Conservation (phyloP, 2,329 filamentous ascomycete genomes). For the Sphaerulina musiva region DNA sequence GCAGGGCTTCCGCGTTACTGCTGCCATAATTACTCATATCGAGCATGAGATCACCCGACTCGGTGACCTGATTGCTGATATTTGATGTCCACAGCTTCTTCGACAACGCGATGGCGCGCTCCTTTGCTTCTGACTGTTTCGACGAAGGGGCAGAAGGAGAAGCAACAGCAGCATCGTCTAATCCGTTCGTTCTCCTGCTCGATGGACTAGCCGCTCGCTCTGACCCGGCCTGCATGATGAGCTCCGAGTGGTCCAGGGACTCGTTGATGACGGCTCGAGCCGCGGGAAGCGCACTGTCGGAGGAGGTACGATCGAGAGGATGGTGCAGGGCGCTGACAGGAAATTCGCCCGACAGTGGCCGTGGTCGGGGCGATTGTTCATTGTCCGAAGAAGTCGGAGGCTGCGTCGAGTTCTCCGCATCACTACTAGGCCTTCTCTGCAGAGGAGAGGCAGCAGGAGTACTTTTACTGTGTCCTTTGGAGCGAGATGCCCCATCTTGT, state of each 20-base stretch:
- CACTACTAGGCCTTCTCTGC: conserved; percentile 39
- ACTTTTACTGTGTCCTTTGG: conserved; percentile 24
- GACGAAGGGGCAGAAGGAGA: conserved; percentile 52
- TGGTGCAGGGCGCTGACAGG: conserved; percentile 3
- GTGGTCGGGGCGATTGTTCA: conserved; percentile 11
- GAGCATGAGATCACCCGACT: conserved; percentile 88
- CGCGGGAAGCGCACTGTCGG: conserved; percentile 49
- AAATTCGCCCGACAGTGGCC: conserved; percentile 22
- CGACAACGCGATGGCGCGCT: conserved; percentile 76
- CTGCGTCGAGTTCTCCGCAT: conserved; percentile 38
- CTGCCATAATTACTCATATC: conserved; percentile 97
- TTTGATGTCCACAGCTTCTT: conserved; percentile 83
- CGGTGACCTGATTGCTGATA: conserved; percentile 87
- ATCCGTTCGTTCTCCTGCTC: conserved; percentile 10
- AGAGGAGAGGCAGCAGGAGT: conserved; percentile 16
- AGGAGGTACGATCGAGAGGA: conserved; percentile 44
- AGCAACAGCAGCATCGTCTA: conserved; percentile 40
- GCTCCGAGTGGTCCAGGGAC: conserved; percentile 28
- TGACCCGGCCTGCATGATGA: conserved; percentile 14
- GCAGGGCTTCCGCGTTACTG: conserved; percentile 83
- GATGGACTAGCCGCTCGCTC: conserved; percentile 22
- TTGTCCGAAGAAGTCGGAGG: conserved; percentile 15
- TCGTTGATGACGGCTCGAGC: conserved; percentile 37
- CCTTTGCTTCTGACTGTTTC: conserved; percentile 66
- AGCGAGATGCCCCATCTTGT: conserved; percentile 3